Percentiles rank a stretch among this genome's conserved stretches.
These are phyloP conservation scores for Didymella keratinophila DNA, from an alignment of 2,329 filamentous ascomycete species.

Conservation along the genomic window DNA sequence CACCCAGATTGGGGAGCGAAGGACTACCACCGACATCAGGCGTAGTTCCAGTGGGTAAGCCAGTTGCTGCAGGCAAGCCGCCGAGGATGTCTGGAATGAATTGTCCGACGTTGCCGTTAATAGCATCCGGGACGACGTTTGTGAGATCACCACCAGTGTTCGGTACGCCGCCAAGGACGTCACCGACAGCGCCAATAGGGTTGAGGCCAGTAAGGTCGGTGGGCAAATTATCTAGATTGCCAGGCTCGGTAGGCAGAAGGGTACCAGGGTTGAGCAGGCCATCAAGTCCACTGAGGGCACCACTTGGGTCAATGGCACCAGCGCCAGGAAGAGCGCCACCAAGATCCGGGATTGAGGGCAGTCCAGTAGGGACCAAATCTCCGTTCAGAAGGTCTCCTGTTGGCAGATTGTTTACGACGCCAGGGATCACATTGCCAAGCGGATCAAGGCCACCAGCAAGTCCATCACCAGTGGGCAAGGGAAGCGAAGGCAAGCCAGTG, in stretches of 20 bases:
- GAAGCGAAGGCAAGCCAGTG: neutral
- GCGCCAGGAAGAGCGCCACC: neutral
- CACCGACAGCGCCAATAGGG: neutral
- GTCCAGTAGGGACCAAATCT: neutral
- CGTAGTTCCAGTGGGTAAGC: neutral
- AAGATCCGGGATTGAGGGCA: neutral
- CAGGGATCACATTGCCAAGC: neutral
- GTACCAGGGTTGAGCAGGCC: neutral
- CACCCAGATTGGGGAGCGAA: neutral
- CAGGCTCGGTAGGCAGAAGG: neutral
- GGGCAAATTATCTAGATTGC: neutral
- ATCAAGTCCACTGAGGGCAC: neutral
- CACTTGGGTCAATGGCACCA: neutral
- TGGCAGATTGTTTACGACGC: neutral
- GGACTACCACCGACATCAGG: neutral
- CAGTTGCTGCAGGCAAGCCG: neutral
- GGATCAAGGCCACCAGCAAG: neutral
- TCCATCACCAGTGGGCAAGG: neutral
- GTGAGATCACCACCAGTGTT: neutral
- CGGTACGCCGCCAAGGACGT: neutral
- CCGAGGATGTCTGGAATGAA: neutral
- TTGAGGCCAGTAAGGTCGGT: neutral
- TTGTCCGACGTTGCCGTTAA: neutral
- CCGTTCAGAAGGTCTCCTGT: neutral
- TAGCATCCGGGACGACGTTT: neutral